These are phyloP conservation scores for Starmerella sirachaensis DNA, from an alignment of 805 yeast genomes.

Conservation along the genomic window DNA sequence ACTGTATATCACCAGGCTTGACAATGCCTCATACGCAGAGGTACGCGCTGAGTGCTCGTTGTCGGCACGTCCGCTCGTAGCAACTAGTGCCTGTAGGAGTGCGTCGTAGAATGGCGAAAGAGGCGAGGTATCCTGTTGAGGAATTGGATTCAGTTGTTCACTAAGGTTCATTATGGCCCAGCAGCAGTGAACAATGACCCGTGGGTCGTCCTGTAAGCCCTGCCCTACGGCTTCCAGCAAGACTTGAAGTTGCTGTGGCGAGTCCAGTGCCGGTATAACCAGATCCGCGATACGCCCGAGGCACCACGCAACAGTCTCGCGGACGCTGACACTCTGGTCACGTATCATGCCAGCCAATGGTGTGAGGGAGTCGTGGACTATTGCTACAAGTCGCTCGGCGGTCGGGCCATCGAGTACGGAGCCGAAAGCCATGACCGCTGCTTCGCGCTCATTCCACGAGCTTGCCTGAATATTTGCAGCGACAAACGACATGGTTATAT, in stretches of 20 bases:
- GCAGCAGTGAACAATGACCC: constrained; percentile 91
- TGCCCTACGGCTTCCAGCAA: constrained; percentile 59
- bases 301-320: constrained; percentile 98
- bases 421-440: constrained; percentile 98
- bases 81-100: constrained; percentile 57
- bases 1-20: constrained; percentile 66
- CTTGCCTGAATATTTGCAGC: constrained; percentile 50
- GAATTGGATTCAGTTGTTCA: constrained; percentile 52
- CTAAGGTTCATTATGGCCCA: constrained; percentile 90
- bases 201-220: constrained; percentile 87
- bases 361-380: constrained; percentile 70
- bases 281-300: constrained; percentile 85
- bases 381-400: constrained; percentile 47
- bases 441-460: constrained; percentile 84
- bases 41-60: constrained; percentile 84
- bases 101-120: constrained; percentile 63
- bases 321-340: constrained; percentile 72
- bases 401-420: constrained; percentile 93
- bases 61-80: constrained; percentile 57
- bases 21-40: constrained; percentile 90
- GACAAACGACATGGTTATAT: constrained; percentile 74
- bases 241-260: constrained; percentile 50
- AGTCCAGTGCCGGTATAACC: constrained; percentile 61
- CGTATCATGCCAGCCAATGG: constrained; percentile 64
- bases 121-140: constrained; percentile 38